Base-by-base conservation (phyloP, 306 rosid species). In the Quercus alba region DNA sequence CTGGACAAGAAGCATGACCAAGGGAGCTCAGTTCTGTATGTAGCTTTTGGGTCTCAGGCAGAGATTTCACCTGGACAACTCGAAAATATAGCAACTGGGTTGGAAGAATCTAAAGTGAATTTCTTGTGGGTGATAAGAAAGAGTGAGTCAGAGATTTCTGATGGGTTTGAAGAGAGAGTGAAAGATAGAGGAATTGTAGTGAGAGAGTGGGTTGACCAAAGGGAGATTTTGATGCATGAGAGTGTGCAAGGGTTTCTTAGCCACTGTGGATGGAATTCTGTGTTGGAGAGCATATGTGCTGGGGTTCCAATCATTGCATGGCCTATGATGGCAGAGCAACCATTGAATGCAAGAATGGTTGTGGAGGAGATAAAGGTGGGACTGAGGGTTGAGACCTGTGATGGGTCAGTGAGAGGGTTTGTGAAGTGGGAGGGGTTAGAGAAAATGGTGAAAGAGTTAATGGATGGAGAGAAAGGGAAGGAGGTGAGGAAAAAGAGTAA, bases 261-360 rank as follows among this genome's bases (percentile, higher is more conserved):
- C 11, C 89, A 87, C 13, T 89, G 89, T 18, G 90, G 90, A 20
- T 89, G 90, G 90, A 89, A 89, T 69, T 83, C 90, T 5, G 90
- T 83, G 61, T 2, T 83, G 66, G 90, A 89, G 80, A 81, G 89
- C 23, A 54, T 89, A 10, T 86, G 85, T 52, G 87, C 83, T 0
- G 87, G 80, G 35, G 89, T 89, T 8, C 90, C 90, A 0, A 76
- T 89, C 17, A 81, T 89, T 28, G 87, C 83, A 0, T 89, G 83
- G 86, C 90, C 92, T 0, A 56, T 83, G 73, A 70, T 75, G 90
- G 90, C 85, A 15, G 90, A 89, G 0, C 89, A 89, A 38, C 83
- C 64, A 2, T 4, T 83, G 69, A 89, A 89, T 41, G 86, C 90
- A 12, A 86, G 77, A 28, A 41, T 84, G 83, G 93, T 87, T 74